Evolutionary conservation across 164 flowering plant genomes (phyloP), one percentile per base, ranked within the genome.

Genomic region (Chloranthus sessilifolius): DNA sequence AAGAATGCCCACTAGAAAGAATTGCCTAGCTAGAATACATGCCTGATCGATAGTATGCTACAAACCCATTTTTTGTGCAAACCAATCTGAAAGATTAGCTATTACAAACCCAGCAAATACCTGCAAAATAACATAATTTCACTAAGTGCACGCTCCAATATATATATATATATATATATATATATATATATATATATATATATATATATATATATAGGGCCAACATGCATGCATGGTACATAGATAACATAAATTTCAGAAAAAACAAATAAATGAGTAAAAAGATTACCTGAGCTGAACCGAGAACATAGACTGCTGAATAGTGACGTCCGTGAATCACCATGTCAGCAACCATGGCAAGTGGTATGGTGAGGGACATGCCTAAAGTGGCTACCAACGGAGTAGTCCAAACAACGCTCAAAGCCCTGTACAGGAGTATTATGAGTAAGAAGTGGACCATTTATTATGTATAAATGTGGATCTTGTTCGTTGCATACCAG

Each of bases 341-440:
- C 88, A 88, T 88, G 67, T 88, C 96, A 38, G 90, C 96, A 19
- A 85, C 61, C 96, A 88, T 88, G 21, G 96, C 88, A 40, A 88
- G 86, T 27, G 95, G 96, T 57, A 88, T 88, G 24, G 96, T 85
- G 47, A 88, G 86, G 10, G 95, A 88, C 91, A 85, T 85, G 63
- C 96, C 95, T 53, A 88, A 69, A 20, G 96, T 83, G 47, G 96
- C 88, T 47, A 88, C 91, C 49, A 88, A 48, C 10, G 96, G 96
- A 26, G 95, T 82, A 16, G 96, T 88, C 96, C 96, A 88, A 41
- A 88, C 91, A 64, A 88, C 94, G 66, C 80, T 76, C 20, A 88
- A 70, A 50, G 96, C 96, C 96, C 96, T 88, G 29, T 9, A 26
- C 20, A 62, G 39, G 28, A 44, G 16, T n/a, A n/a, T n/a, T n/a